Conservation (phyloP, 306 rosid species). For the Cicer arietinum region DNA sequence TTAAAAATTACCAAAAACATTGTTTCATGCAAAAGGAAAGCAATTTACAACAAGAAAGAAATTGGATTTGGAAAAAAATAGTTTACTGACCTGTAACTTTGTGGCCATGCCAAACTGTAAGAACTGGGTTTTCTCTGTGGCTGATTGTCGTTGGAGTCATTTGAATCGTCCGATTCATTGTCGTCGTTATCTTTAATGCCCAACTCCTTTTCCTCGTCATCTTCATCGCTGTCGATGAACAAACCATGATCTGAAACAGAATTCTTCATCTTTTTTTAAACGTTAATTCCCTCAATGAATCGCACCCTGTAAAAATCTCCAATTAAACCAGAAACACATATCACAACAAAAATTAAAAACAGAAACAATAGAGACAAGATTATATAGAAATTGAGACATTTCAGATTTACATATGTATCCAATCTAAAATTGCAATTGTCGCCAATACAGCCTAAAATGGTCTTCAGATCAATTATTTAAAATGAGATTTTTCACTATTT, state of each 20-base stretch:
- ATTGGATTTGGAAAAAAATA: conserved; percentile 5
- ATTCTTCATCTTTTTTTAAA: conserved; percentile 65
- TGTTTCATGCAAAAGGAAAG: not conserved
- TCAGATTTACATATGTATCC: not conserved
- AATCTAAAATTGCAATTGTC: too few species aligned
- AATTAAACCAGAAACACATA: conserved; percentile 21
- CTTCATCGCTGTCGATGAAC: conserved; percentile 72
- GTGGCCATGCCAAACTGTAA: conserved; percentile 82
- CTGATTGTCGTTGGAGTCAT: conserved; percentile 49
- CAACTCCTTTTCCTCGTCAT: conserved; percentile 60
- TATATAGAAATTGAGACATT: not conserved
- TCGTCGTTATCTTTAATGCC: conserved; percentile 54
- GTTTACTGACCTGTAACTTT: conserved; percentile 70
- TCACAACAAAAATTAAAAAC: not conserved
- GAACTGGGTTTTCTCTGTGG: conserved; percentile 60
- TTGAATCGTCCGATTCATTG: conserved; percentile 67
- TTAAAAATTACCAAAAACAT: too few species aligned
- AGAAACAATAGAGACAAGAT: not conserved
- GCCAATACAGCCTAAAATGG: too few species aligned
- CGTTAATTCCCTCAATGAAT: not conserved
- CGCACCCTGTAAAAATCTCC: conserved; percentile 23
- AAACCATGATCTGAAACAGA: conserved; percentile 66
- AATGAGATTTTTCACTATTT: too few species aligned
- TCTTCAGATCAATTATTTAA: too few species aligned
- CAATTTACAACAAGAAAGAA: conserved; percentile 5